Evolutionary conservation across 768 basidiomycete genomes (phyloP), one percentile per base, ranked within the genome.

Genomic region (Sarcomyxa edulis): DNA sequence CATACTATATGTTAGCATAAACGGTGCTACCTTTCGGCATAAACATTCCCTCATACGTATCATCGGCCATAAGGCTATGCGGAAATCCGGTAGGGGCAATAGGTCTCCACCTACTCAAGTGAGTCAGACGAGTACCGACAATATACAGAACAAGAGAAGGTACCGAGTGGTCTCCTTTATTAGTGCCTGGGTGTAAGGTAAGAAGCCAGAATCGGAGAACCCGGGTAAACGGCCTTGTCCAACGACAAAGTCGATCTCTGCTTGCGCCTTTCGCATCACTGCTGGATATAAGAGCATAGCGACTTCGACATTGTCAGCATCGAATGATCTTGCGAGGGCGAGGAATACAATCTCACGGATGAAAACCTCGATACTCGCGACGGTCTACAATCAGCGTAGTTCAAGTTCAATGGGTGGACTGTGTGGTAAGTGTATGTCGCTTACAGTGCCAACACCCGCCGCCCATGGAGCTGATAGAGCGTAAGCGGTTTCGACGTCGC

Each of bases 361-460:
- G 32, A 68, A 61, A 1, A 50, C 51, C 6, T 52, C 42, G 2
- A 60, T 44, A n/a, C 51, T 63, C 3, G 57, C 61, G 5, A 59
- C 50, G 9, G 62, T 67, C 56, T 66, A 23, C 4, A 20, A 21
- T 37, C 11, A 39, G 12, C 18, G 9, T 39, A 7, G n/a, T n/a
- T n/a, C n/a, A n/a, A n/a, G n/a, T n/a, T n/a, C n/a, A n/a, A n/a
- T n/a, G n/a, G n/a, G n/a, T n/a, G n/a, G n/a, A n/a, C 23, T 16
- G 44, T 18, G 37, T 12, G 11, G 35, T 3, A 11, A 23, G 22
- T 23, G 15, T 12, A 39, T n/a, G 7, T 27, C 14, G 5, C 9
- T 11, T 20, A 67, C 66, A 25, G 67, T 68, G 34, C 69, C 69
- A 12, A 66, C 68, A 0, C 69, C 71, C 16, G 71, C 71, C 2